phyloP scores from a whole-genome alignment of 306 rosid species.

The Hippophae gyantsensis region DNA sequence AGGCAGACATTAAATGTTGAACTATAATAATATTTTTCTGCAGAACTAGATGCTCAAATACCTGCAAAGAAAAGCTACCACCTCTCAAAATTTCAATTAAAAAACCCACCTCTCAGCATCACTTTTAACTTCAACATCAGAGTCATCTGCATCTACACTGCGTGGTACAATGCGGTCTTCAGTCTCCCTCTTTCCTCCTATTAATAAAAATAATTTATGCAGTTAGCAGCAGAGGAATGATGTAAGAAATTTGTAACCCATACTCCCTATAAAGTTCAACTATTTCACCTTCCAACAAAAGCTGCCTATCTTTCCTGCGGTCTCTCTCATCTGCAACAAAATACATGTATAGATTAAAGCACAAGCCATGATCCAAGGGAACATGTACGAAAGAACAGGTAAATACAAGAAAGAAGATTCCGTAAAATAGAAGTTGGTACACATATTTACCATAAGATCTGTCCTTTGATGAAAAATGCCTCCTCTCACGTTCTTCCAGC shows the following conservation, averaged over 20 bases:
- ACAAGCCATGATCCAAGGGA: neutral
- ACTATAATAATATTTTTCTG: neutral
- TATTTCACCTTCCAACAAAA: conserved; percentile 64
- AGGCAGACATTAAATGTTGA: neutral
- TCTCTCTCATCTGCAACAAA: conserved; percentile 74
- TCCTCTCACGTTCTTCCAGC: conserved; percentile 82
- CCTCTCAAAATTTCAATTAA: too few relatives aligned
- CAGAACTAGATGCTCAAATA: conserved; percentile 1
- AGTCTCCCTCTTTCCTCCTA: conserved; percentile 62
- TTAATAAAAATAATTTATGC: neutral
- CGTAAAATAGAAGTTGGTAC: neutral
- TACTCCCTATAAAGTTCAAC: conserved; percentile 2
- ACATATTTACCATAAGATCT: conserved; percentile 56
- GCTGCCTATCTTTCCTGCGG: conserved; percentile 39
- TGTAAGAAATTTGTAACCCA: neutral
- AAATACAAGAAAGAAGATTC: neutral
- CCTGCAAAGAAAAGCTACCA: conserved; percentile 13
- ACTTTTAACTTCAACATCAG: conserved; percentile 83
- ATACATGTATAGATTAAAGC: conserved; percentile 18
- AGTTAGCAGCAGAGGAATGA: conserved; percentile 1
- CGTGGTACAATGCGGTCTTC: conserved; percentile 84
- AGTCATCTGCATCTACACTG: conserved; percentile 89
- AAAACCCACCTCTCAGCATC: conserved; percentile 55
- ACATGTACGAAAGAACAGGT: neutral
- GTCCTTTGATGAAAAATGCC: conserved; percentile 84